Base-by-base conservation (phyloP, 495 filamentous ascomycete species). In the Hyaloscypha hepaticicola region DNA sequence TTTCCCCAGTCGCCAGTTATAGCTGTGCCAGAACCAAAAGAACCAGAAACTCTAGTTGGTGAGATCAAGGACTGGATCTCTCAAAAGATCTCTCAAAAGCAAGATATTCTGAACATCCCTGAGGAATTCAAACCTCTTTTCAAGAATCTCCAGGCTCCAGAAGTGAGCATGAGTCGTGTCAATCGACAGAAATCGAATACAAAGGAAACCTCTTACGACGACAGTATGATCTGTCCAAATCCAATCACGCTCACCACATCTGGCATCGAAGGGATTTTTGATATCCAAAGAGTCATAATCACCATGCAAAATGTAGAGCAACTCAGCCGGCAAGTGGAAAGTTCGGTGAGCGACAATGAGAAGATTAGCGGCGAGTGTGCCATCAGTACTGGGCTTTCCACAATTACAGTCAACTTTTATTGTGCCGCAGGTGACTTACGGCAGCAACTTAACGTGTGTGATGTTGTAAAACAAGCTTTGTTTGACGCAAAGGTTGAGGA, bases 201-300 rank as follows among this genome's bases (percentile, higher is more conserved):
- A 55, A 34, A 6, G 26, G 34, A 53, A 34, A 55, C 45, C 12
- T 14, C 60, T 62, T 22, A 1, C 26, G 34, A 57, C n/a, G 65
- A 68, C 27, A 72, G 63, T 55, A 77, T 73, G 67, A 75, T 77
- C 55, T 78, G 70, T 3, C 77, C 72, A 27, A 75, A 76, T 58
- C 75, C 76, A 49, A 78, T 80, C 61, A 75, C 72, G 22, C 63
- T 78, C 33, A 75, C 70, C 64, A 75, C 71, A 58, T 74, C 74
- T 3, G 77, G 77, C 3, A 77, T 80, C 53, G 70, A 77, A 34
- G 71, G 73, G 3, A 63, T 76, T 12, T 77, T 80, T 53, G 77
- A 78, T 65, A 76, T 80, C 41, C 76, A 77, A 63, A 71, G 75
- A 59, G 75, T 80, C 26, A 61, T 77, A 59, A 69, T 80, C 53